Conservation (phyloP, 306 rosid genomes). For the Nissolia schottii region DNA sequence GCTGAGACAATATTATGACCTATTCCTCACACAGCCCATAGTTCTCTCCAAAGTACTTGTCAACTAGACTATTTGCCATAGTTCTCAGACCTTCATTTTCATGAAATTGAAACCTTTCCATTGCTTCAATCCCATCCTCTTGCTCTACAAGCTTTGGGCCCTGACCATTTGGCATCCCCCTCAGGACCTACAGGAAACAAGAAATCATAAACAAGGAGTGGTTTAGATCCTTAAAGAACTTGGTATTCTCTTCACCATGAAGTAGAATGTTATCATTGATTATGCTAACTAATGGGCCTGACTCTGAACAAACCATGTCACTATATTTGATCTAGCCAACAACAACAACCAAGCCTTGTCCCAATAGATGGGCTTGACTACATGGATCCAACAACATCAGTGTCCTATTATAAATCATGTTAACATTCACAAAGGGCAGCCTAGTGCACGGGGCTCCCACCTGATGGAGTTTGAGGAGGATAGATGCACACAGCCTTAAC, state of each 20-base stretch:
- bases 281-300: not conserved
- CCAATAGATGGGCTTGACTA: no score
- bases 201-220: constrained; percentile 1
- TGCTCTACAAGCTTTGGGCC: constrained; percentile 89
- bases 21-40: constrained; percentile 69
- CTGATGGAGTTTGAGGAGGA: no score
- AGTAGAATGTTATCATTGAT: not conserved
- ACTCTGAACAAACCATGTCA: constrained; percentile 1
- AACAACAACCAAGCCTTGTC: no score
- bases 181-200: constrained; percentile 59
- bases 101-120: constrained; percentile 97
- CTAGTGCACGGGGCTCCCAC: no score
- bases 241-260: not conserved
- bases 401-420: no score
- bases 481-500: no score
- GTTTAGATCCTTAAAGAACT: constrained; percentile 9
- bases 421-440: no score
- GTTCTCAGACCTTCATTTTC: constrained; percentile 88
- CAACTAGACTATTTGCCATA: constrained; percentile 85
- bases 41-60: constrained; percentile 89
- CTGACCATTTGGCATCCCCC: constrained; percentile 84
- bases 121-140: constrained; percentile 91
- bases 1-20: not conserved
- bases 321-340: constrained; percentile 5
- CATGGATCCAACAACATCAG: no score